phyloP scores from a whole-genome alignment of 2,329 filamentous ascomycete species.

The Colletotrichum zoysiae region DNA sequence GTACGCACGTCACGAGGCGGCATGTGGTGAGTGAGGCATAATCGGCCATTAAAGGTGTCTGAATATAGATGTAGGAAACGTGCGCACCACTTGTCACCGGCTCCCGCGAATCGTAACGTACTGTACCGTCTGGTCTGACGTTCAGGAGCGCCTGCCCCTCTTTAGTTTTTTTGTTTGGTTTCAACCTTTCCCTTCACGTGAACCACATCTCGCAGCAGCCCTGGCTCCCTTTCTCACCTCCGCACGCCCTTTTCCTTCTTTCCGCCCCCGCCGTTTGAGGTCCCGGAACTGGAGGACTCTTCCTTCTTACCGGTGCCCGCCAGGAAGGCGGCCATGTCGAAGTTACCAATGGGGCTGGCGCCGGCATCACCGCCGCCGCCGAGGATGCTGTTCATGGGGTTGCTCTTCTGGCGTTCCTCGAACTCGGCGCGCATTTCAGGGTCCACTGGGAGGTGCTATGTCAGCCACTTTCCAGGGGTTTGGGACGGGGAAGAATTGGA shows the following conservation, averaged over 20 bases:
- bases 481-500: background rate
- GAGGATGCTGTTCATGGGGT: constrained; percentile 72
- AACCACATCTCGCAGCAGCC: background rate
- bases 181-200: constrained; percentile 2
- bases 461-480: constrained; percentile 35
- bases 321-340: constrained; percentile 74
- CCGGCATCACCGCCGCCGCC: constrained; percentile 48
- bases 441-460: constrained; percentile 76
- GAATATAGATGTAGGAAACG: constrained; percentile 21
- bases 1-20: background rate
- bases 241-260: constrained; percentile 59
- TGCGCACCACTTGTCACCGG: background rate
- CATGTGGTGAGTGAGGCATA: background rate
- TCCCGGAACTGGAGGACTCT: constrained; percentile 51
- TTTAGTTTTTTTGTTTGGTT: background rate
- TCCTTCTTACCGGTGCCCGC: constrained; percentile 64
- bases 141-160: background rate
- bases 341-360: constrained; percentile 63
- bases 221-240: constrained; percentile 45
- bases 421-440: constrained; percentile 95
- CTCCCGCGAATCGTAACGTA: background rate
- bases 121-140: background rate
- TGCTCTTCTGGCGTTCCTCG: constrained; percentile 86
- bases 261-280: constrained; percentile 43
- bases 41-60: constrained; percentile 8